Evolutionary conservation across 2,329 filamentous ascomycete genomes (phyloP).

Genomic region (Colletotrichum trifolii): DNA sequence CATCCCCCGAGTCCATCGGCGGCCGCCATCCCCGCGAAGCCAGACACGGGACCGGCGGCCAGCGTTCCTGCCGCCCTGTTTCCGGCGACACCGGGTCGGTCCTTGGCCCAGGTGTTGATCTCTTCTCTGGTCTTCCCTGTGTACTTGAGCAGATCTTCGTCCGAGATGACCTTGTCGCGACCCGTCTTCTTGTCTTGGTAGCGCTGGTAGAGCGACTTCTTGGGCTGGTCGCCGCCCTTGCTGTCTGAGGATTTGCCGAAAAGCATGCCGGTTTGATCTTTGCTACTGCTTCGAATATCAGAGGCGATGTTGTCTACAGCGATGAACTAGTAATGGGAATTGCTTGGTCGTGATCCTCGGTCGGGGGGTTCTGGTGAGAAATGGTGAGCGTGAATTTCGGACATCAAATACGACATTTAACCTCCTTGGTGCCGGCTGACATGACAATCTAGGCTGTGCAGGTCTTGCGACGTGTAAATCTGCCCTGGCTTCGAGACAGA

Average conservation of each 20-base stretch:
- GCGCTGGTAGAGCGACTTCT: constrained; percentile 47
- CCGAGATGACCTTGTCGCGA: constrained; percentile 43
- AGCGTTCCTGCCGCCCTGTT: constrained; percentile 52
- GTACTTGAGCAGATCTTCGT: constrained; percentile 54
- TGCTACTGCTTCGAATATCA: too few relatives aligned
- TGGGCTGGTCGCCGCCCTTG: constrained; percentile 22
- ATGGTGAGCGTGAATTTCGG: too few relatives aligned
- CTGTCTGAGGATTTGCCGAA: constrained; percentile 19
- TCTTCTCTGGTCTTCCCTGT: constrained; percentile 49
- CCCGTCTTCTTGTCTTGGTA: constrained; percentile 47
- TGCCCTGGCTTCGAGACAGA: too few relatives aligned
- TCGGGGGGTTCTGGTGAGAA: too few relatives aligned
- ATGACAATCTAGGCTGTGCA: too few relatives aligned
- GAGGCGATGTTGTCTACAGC: too few relatives aligned
- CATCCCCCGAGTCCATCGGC: constrained; percentile 49
- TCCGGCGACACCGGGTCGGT: constrained; percentile 51
- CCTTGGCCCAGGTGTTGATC: constrained; percentile 51
- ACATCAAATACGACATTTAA: too few relatives aligned
- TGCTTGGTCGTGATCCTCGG: too few relatives aligned
- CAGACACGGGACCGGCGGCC: constrained; percentile 43
- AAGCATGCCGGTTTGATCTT: constrained; percentile 3
- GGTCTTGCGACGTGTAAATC: too few relatives aligned
- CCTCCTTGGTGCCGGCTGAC: too few relatives aligned
- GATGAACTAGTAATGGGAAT: too few relatives aligned
- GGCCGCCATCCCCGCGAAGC: constrained; percentile 45